Conservation (phyloP, 2,329 filamentous ascomycete genomes). For the Fusarium sp. region DNA sequence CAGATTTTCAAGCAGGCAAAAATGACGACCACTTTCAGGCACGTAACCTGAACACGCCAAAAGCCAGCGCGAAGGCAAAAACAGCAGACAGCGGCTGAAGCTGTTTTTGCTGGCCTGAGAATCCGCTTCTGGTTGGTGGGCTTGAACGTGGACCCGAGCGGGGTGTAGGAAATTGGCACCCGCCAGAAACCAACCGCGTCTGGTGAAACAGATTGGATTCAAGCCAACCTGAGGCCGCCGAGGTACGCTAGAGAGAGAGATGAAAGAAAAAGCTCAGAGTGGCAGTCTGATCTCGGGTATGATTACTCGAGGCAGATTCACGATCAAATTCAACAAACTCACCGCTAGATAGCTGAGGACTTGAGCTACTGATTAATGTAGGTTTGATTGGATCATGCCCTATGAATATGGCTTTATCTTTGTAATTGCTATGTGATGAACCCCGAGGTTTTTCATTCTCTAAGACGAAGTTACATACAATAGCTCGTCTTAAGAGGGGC, state of each 20-base stretch:
- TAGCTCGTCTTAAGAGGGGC: conserved; percentile 10
- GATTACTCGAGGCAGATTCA: no score
- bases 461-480: background rate
- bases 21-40: conserved; percentile 44
- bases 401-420: no score
- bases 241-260: conserved; percentile 14
- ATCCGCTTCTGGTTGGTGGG: conserved; percentile 16
- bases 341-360: background rate
- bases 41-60: conserved; percentile 37
- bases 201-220: conserved; percentile 38
- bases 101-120: conserved; percentile 15
- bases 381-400: no score
- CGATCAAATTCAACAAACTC: no score
- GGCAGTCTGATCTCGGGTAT: no score
- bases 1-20: conserved; percentile 51
- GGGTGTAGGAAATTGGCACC: conserved; percentile 45
- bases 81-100: conserved; percentile 9
- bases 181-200: conserved; percentile 35
- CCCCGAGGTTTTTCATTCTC: background rate
- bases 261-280: background rate
- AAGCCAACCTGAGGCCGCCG: conserved; percentile 37
- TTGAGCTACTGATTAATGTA: no score
- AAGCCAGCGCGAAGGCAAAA: conserved; percentile 20
- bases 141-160: conserved; percentile 7
- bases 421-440: no score